Base-by-base conservation (phyloP, 257 asterid species). In the Primulina tabacum region DNA sequence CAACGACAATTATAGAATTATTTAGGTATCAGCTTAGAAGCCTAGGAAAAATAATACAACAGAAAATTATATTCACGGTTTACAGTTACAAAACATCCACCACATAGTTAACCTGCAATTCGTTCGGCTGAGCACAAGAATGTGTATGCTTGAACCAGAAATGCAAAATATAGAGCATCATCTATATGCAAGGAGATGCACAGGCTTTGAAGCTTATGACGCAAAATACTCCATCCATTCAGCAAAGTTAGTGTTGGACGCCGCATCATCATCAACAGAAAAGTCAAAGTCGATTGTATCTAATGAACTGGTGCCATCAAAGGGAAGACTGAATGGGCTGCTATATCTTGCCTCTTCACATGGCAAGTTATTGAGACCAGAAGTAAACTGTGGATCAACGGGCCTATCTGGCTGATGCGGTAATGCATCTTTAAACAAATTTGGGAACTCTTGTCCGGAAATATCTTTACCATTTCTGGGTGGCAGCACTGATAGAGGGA, bases 381-480 rank as follows among this genome's bases (percentile, higher is more conserved):
- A 73, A 40, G 34, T 64, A 60, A 74, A 71, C 21, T 65, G 71
- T 63, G 67, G 33, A n/a, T 80, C 82, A 52, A 62, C 65, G 16
- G 65, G 69, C 40, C 73, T 78, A 37, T 65, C 73, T 12, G 57
- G 70, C 66, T 74, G 78, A 57, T 70, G 71, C 56, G 18, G 74
- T 28, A 57, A 71, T 52, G 67, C 5, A 67, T 74, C 79, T 70
- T 79, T 77, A 53, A 52, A 53, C 74, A 75, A 67, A 69, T 75
- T 62, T 34, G 66, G 63, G 28, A 70, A 50, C 60, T 52, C 81
- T 56, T 34, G 57, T 20, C 61, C 64, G 56, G 64, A 33, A 29
- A 60, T 72, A 70, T 71, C 17, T 40, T 40, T 40, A 40, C 16
- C 78, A 65, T 64, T 70, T 50, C 75, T 69, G 33, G 38, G 71